Percentiles rank a stretch among this genome's conserved stretches.
Conservation (phyloP, 352 stramenopile genomes). For the Peronospora destructor region DNA sequence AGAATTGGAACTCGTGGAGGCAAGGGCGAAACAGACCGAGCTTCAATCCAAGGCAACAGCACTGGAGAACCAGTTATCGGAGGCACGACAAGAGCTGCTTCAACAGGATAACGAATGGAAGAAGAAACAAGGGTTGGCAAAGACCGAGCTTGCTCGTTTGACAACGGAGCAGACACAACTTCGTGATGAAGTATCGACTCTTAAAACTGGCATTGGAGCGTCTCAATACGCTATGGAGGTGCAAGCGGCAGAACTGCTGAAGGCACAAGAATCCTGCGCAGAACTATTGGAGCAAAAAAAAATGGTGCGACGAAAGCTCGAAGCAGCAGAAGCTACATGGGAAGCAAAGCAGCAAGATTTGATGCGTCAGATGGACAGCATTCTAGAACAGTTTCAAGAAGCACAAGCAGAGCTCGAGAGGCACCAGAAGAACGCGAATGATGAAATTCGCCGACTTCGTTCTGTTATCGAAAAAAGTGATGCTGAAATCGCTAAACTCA, state of each 20-base stretch:
- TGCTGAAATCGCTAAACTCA: constrained; percentile 31
- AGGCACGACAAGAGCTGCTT: constrained; percentile 21
- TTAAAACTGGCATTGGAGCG: constrained; percentile 9
- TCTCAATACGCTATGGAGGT: constrained; percentile 9
- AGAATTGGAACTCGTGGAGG: constrained; percentile 15
- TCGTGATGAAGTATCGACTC: constrained; percentile 11
- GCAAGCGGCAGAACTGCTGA: constrained; percentile 14
- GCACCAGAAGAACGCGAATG: constrained; percentile 45
- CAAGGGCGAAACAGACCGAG: constrained; percentile 16
- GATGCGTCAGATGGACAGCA: constrained; percentile 28
- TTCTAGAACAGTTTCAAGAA: constrained; percentile 40
- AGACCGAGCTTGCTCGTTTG: constrained; percentile 17
- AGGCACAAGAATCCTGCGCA: constrained; percentile 18
- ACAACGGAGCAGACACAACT: constrained; percentile 17
- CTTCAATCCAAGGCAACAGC: constrained; percentile 24
- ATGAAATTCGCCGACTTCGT: constrained; percentile 45
- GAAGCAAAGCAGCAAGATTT: constrained; percentile 36
- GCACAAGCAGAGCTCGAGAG: constrained; percentile 44
- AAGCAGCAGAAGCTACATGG: constrained; percentile 25
- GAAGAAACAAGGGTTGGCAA: constrained; percentile 20
- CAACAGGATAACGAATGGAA: constrained; percentile 27
- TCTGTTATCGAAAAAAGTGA: constrained; percentile 34
- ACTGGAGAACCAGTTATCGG: constrained; percentile 30
- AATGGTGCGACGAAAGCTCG: constrained; percentile 24
- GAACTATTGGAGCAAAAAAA: constrained; percentile 28